These are phyloP conservation scores for Rhizophagus prolifer DNA, from an alignment of 192 early-diverging fungal species.

Conservation along the genomic window DNA sequence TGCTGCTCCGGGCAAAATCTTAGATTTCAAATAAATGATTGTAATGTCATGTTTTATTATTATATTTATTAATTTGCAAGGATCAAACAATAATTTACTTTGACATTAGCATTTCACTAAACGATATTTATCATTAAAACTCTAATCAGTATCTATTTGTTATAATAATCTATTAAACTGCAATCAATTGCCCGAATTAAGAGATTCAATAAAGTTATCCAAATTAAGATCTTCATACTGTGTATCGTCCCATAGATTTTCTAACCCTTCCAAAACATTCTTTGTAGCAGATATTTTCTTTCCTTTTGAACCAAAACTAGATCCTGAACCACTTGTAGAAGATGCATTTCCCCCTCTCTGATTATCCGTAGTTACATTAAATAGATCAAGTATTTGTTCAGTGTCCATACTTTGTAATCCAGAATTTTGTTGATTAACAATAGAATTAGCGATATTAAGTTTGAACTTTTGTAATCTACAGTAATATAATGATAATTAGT, in stretches of 20 bases:
- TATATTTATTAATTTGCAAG: not conserved
- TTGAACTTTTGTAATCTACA: slow-evolving; percentile 93
- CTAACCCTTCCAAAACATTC: slow-evolving; percentile 73
- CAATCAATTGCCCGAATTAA: slow-evolving; percentile 7
- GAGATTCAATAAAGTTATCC: slow-evolving; percentile 67
- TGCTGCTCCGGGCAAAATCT: too few relatives aligned
- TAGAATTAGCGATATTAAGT: slow-evolving; percentile 91
- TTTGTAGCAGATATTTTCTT: slow-evolving; percentile 63
- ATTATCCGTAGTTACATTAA: slow-evolving; percentile 65
- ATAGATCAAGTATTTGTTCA: slow-evolving; percentile 92
- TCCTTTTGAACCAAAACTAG: slow-evolving; percentile 31
- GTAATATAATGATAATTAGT: not conserved
- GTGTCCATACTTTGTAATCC: slow-evolving; percentile 95
- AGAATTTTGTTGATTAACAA: slow-evolving; percentile 96
- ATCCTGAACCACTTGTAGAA: slow-evolving; percentile 8
- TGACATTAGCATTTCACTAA: not conserved
- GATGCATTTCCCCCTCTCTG: slow-evolving; percentile 31
- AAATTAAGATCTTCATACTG: slow-evolving; percentile 86
- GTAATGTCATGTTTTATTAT: not conserved
- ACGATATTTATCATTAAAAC: too few relatives aligned
- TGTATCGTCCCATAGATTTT: slow-evolving; percentile 87
- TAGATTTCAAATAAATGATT: too few relatives aligned
- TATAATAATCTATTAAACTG: not conserved
- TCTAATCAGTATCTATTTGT: not conserved
- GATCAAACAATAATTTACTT: not conserved